Evolutionary conservation across 345 rosid genomes (phyloP).

Genomic region (Microcos paniculata): DNA sequence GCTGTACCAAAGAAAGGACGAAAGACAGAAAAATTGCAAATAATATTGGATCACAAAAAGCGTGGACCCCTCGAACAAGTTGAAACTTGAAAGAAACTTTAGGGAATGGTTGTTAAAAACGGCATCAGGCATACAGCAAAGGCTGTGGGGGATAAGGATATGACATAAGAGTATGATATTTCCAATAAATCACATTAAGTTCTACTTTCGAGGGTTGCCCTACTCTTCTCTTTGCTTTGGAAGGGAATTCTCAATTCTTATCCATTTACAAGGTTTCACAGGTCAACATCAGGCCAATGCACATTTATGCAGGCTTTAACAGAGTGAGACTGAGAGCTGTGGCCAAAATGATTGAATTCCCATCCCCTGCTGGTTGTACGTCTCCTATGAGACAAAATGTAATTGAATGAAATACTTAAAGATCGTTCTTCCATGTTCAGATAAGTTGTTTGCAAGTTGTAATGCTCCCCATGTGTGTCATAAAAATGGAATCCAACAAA

Average conservation of each 20-base stretch:
- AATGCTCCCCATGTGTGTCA: background rate
- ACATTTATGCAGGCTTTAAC: background rate
- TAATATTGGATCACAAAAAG: background rate
- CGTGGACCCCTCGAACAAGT: conserved; percentile 7
- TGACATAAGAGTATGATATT: background rate
- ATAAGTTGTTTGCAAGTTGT: background rate
- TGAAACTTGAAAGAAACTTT: background rate
- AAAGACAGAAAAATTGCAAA: background rate
- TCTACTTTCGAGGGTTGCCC: conserved; percentile 2
- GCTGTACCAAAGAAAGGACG: background rate
- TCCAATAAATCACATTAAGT: background rate
- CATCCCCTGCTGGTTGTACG: background rate
- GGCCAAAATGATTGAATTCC: background rate
- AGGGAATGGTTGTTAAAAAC: background rate
- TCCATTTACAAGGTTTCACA: background rate
- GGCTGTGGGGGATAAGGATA: background rate
- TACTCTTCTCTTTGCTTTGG: background rate
- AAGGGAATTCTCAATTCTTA: background rate
- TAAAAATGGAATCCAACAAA: background rate
- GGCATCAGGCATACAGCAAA: background rate
- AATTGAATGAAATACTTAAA: background rate
- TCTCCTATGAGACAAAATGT: background rate
- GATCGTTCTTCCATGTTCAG: background rate
- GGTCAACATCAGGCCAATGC: background rate
- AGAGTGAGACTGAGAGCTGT: background rate